Conservation (phyloP, 139 green algal species). For the Ettlia oleoabundans region DNA sequence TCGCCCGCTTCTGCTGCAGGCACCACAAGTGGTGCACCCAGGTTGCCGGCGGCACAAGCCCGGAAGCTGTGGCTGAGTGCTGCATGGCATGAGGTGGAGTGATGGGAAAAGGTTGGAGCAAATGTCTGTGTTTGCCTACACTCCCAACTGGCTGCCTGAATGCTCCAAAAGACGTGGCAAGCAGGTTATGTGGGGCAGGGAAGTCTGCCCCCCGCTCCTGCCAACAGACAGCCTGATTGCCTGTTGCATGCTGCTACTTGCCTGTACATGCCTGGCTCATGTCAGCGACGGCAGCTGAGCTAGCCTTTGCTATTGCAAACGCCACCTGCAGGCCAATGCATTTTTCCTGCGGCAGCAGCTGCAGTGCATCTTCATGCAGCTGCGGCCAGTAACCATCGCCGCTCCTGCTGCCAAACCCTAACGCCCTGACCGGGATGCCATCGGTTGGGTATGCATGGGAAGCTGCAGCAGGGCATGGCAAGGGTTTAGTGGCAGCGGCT, state of each 20-base stretch:
- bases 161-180: too few relatives aligned
- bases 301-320: not conserved
- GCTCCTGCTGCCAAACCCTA: slow-evolving; percentile 20
- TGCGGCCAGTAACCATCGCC: slow-evolving; percentile 16
- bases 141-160: too few relatives aligned
- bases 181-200: too few relatives aligned
- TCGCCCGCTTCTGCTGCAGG: not conserved
- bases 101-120: too few relatives aligned
- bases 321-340: slow-evolving; percentile 13
- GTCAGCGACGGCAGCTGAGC: too few relatives aligned
- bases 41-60: slow-evolving; percentile 4
- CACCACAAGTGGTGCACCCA: slow-evolving; percentile 6
- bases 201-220: too few relatives aligned
- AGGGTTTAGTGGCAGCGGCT: not conserved
- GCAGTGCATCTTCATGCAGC: slow-evolving; percentile 10
- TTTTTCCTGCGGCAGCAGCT: slow-evolving; percentile 12
- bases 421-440: not conserved
- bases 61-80: slow-evolving; percentile 23
- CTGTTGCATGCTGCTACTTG: not conserved
- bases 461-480: not conserved
- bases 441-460: not conserved
- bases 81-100: not conserved
- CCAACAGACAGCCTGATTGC: not conserved
- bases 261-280: slow-evolving; percentile 16
- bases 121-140: too few relatives aligned